phyloP scores from a whole-genome alignment of 805 yeast genomes.

The Teunomyces barrocoloradensis region DNA sequence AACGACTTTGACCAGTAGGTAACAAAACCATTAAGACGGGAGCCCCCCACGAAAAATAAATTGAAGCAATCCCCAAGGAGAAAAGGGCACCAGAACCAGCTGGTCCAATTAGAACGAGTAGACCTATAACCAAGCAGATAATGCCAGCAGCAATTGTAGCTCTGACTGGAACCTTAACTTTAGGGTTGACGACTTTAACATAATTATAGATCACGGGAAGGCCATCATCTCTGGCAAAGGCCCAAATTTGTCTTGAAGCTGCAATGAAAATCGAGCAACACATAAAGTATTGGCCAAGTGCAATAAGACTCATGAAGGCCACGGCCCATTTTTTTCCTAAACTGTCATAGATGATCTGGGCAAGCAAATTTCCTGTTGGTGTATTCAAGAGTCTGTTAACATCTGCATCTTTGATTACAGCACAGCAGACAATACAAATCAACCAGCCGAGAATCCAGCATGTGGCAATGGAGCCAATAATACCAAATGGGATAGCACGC shows the following conservation, averaged over 20 bases:
- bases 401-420: conserved; percentile 51
- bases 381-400: conserved; percentile 41
- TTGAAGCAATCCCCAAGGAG: conserved; percentile 61
- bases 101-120: conserved; percentile 52
- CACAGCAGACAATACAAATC: conserved; percentile 51
- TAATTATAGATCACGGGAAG: conserved; percentile 54
- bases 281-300: conserved; percentile 64
- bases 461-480: conserved; percentile 53
- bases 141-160: conserved; percentile 57
- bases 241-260: conserved; percentile 69
- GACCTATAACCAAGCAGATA: conserved; percentile 53
- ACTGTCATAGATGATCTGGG: conserved; percentile 60
- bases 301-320: conserved; percentile 57
- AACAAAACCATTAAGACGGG: conserved; percentile 53
- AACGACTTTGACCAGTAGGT: conserved; percentile 47
- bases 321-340: conserved; percentile 65
- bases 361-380: conserved; percentile 59
- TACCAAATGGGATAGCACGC: conserved; percentile 63
- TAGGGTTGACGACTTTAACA: conserved; percentile 56
- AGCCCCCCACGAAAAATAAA: conserved; percentile 59
- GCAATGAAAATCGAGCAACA: conserved; percentile 62
- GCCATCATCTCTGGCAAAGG: conserved; percentile 75
- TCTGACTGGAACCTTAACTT: conserved; percentile 59
- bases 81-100: conserved; percentile 66
- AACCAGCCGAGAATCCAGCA: conserved; percentile 61